Percentiles rank a stretch among this genome's conserved stretches.
phyloP scores from a whole-genome alignment of 139 green algal species.

The Asterochloris erici region DNA sequence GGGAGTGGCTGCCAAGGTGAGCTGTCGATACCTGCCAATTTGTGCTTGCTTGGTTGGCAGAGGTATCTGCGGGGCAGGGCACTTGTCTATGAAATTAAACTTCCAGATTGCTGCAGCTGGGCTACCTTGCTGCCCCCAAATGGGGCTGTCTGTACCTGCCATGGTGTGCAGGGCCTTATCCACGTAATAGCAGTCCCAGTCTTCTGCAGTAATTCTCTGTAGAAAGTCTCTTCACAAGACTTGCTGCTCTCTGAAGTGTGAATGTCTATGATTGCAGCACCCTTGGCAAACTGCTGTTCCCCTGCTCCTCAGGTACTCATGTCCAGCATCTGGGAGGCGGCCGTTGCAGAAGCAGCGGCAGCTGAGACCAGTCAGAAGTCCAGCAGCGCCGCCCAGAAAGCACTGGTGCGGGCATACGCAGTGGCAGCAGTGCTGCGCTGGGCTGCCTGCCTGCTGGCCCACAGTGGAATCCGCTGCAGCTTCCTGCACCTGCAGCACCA shows the following conservation, averaged over 20 bases:
- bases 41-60: not conserved
- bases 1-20: slow-evolving; percentile 4
- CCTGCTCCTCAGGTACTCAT: not conserved
- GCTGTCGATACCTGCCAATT: not conserved
- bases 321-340: slow-evolving; percentile 10
- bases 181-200: not conserved
- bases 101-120: not conserved
- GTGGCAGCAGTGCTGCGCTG: slow-evolving; percentile 40
- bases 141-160: not conserved
- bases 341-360: slow-evolving; percentile 22
- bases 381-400: not conserved
- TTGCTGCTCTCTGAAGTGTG: not conserved
- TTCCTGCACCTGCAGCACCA: slow-evolving; percentile 41
- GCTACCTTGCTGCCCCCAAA: not conserved
- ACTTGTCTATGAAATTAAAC: not conserved
- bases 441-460: slow-evolving; percentile 23
- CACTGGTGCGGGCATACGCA: slow-evolving; percentile 31
- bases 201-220: not conserved
- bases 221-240: not conserved
- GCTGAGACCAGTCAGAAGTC: not conserved
- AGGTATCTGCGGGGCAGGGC: not conserved
- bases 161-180: not conserved
- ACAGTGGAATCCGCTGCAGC: slow-evolving; percentile 38
- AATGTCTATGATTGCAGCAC: not conserved
- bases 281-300: not conserved